These are phyloP conservation scores for Colletotrichum euphorbiae DNA, from an alignment of 2,329 filamentous ascomycete species.

Conservation along the genomic window DNA sequence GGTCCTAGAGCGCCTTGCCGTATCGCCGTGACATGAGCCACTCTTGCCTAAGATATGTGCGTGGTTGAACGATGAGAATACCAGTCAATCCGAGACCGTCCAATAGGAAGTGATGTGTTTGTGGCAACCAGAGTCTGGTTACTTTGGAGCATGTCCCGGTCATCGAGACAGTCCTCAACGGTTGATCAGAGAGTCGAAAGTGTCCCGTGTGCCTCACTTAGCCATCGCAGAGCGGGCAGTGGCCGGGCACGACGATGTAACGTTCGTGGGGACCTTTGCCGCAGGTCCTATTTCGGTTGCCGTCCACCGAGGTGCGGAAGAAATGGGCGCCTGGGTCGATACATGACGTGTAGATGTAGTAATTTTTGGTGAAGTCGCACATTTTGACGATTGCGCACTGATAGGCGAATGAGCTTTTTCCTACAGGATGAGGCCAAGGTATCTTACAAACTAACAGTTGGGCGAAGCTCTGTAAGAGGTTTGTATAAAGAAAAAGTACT, in stretches of 20 bases:
- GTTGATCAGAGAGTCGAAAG: neutral
- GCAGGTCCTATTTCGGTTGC: conserved; percentile 69
- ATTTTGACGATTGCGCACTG: conserved; percentile 49
- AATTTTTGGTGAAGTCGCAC: conserved; percentile 79
- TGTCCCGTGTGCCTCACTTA: conserved; percentile 38
- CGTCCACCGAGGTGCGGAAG: conserved; percentile 76
- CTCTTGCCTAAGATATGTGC: neutral
- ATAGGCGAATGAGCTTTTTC: neutral
- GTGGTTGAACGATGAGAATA: too few relatives aligned
- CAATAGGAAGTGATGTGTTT: too few relatives aligned
- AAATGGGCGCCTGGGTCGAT: conserved; percentile 77
- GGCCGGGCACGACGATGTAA: conserved; percentile 76
- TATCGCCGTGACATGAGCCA: neutral
- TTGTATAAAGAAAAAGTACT: neutral
- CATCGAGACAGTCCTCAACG: neutral
- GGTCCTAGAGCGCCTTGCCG: neutral
- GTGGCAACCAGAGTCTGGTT: neutral
- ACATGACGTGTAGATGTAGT: conserved; percentile 80
- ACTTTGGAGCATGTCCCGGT: neutral
- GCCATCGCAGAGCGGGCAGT: conserved; percentile 61
- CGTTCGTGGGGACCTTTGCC: conserved; percentile 76
- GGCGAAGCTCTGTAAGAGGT: neutral
- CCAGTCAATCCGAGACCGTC: neutral
- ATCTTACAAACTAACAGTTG: neutral
- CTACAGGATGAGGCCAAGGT: neutral